Evolutionary conservation across 2,329 filamentous ascomycete species (phyloP), one percentile per base, ranked within the genome.

Genomic region (Pestalotiopsis fici): DNA sequence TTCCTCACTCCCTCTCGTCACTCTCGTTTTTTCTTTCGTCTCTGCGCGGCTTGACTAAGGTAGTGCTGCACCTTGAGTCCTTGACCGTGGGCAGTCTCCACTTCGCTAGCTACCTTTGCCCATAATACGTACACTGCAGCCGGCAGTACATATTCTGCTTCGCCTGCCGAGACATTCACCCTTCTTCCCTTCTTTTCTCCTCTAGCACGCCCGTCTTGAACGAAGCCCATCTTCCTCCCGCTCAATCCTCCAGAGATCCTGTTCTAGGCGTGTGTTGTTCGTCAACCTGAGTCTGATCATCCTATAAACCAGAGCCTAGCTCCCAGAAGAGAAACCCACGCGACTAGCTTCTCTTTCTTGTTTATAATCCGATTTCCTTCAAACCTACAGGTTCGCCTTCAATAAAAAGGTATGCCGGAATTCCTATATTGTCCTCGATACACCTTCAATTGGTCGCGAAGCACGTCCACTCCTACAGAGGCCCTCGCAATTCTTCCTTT

Each of bases 231-330:
- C 65, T 63, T 50, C 61, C 23, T 23, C 62, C 59, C 35, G 35
- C 62, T 59, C 65, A 64, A 65, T 57, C 64, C 43, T 64, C 64
- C 47, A 66, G 72, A 72, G 67, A 70, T 72, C 70, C 71, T 70
- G 70, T 74, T 72, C 74, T 74, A 76, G 76, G 72, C 75, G 71
- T 72, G 76, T 77, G 76, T 75, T 77, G 76, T 76, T 77, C 76
- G 72, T 69, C 71, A 68, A 71, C 64, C 69, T 69, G 68, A 67
- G 70, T 70, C 67, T 64, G 69, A 70, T 60, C 63, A 70, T 54
- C 35, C 55, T 67, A 67, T 69, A 68, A 65, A 62, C n/a, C 64
- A 66, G 59, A 70, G 70, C 72, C 60, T 66, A 69, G 67, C 69
- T 68, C 68, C 67, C 61, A 27, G 15, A 27, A 63, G 64, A 64